These are phyloP conservation scores for Salix arbutifolia DNA, from an alignment of 345 rosid genomes.

Conservation along the genomic window DNA sequence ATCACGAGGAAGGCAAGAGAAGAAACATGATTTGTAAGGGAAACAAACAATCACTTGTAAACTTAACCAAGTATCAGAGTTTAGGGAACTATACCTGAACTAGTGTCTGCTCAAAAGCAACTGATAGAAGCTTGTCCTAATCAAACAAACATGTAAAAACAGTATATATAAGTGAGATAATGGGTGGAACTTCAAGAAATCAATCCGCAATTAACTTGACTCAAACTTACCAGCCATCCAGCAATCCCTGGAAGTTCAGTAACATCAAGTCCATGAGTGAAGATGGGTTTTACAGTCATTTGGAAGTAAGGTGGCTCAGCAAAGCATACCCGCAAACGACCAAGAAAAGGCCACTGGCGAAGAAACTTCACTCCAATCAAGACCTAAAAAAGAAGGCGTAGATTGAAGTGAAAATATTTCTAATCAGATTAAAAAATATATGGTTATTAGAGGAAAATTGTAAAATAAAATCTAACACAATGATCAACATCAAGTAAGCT, in stretches of 20 bases:
- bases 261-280: constrained; percentile 73
- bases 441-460: neutral
- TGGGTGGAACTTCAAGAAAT: constrained; percentile 6
- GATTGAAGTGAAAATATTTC: neutral
- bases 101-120: constrained; percentile 81
- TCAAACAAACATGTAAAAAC: constrained; percentile 13
- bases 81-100: constrained; percentile 25
- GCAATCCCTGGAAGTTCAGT: constrained; percentile 89
- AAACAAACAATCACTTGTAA: neutral
- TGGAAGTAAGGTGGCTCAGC: constrained; percentile 96
- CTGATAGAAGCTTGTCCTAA: constrained; percentile 86
- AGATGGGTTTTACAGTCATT: constrained; percentile 82
- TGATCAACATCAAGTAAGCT: no score
- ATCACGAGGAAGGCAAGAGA: neutral
- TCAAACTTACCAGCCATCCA: constrained; percentile 90
- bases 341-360: constrained; percentile 79
- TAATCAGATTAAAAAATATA: neutral
- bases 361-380: constrained; percentile 86
- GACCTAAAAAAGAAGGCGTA: constrained; percentile 37
- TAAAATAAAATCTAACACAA: no score
- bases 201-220: neutral
- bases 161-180: neutral
- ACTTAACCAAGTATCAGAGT: neutral
- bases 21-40: neutral
- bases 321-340: constrained; percentile 86